phyloP scores from a whole-genome alignment of 2,329 filamentous ascomycete species.

The Ploettnerulaceae sp. region DNA sequence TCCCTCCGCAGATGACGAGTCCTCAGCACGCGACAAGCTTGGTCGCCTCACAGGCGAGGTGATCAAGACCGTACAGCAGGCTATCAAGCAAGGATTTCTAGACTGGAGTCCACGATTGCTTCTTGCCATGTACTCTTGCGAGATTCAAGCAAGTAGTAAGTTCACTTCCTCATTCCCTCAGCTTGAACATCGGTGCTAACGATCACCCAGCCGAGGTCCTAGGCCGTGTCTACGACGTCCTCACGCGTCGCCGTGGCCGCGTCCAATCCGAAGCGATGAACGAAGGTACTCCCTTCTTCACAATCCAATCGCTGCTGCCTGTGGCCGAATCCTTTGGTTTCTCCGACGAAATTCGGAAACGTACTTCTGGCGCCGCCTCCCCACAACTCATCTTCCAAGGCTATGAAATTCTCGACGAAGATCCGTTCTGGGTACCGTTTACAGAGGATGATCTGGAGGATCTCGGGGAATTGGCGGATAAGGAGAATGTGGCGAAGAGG shows the following conservation, averaged over 20 bases:
- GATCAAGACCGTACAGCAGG: conserved; percentile 80
- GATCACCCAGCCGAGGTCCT: conserved; percentile 70
- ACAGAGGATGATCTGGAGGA: conserved; percentile 97
- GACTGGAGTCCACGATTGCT: conserved; percentile 96
- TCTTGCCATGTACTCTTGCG: conserved; percentile 95
- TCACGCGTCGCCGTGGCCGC: conserved; percentile 85
- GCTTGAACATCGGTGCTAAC: background rate
- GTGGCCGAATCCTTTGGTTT: conserved; percentile 97
- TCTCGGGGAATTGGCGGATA: conserved; percentile 86
- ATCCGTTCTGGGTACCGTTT: conserved; percentile 96
- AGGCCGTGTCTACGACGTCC: conserved; percentile 91
- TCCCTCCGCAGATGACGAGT: conserved; percentile 46
- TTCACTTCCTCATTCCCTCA: conserved; percentile 15
- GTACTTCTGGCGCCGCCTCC: conserved; percentile 82
- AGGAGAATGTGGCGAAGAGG: conserved; percentile 91
- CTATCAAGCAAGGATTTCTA: conserved; percentile 80
- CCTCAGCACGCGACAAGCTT: conserved; percentile 59
- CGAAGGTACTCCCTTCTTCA: conserved; percentile 94
- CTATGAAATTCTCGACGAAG: conserved; percentile 88
- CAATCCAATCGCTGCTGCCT: conserved; percentile 79
- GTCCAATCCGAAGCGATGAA: conserved; percentile 90
- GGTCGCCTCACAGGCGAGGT: conserved; percentile 87
- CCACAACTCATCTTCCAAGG: conserved; percentile 92
- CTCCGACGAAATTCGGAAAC: conserved; percentile 91
- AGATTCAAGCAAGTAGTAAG: conserved; percentile 89